phyloP scores from a whole-genome alignment of 2,329 filamentous ascomycete species.

The Diaporthe eres region DNA sequence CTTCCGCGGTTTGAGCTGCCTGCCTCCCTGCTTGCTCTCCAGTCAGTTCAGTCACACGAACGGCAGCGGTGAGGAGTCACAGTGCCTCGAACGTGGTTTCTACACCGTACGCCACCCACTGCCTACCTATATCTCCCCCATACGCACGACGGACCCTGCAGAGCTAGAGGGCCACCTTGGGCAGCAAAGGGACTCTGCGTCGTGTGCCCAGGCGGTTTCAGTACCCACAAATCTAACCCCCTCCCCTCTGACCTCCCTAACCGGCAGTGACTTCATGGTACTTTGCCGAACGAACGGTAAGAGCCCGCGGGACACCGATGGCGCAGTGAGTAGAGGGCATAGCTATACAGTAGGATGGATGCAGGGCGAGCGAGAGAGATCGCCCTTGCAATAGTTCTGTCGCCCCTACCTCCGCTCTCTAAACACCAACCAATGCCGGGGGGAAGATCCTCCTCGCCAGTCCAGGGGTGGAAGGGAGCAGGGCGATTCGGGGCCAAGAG shows the following conservation, averaged over 20 bases:
- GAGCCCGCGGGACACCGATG: background rate
- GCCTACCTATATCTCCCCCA: too few species aligned
- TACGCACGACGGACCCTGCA: slow-evolving; percentile 7
- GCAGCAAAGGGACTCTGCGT: background rate
- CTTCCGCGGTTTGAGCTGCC: background rate
- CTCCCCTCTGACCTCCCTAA: background rate
- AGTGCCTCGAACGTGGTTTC: background rate
- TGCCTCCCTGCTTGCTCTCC: background rate
- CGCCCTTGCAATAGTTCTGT: too few species aligned
- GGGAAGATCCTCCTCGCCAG: background rate
- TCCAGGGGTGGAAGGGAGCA: background rate
- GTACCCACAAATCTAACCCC: slow-evolving; percentile 5
- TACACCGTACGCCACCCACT: background rate
- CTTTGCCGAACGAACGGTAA: background rate
- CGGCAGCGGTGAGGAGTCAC: slow-evolving; percentile 1
- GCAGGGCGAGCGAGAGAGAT: too few species aligned
- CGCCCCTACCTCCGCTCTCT: too few species aligned
- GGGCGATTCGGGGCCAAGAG: background rate
- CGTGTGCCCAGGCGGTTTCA: background rate
- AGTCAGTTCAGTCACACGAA: background rate
- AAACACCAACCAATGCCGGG: background rate
- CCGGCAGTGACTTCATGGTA: background rate
- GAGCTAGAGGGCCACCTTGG: background rate
- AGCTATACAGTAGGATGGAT: too few species aligned
- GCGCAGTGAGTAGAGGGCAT: too few species aligned